Percentiles rank a stretch among this genome's conserved stretches.
Conservation (phyloP, 2,329 filamentous ascomycete genomes). For the Endoconidiophora laricicola region DNA sequence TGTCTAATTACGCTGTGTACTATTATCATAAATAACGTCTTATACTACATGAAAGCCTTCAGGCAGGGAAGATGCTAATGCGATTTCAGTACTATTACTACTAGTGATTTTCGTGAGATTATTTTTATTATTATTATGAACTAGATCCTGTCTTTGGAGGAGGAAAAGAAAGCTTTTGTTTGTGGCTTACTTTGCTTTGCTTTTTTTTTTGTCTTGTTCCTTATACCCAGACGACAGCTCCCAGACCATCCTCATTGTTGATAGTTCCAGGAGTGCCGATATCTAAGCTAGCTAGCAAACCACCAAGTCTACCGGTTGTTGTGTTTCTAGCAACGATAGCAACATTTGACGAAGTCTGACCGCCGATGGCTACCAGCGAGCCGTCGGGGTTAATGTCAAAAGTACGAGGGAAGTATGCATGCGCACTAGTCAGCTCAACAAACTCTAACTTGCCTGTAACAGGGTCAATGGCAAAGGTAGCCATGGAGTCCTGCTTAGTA, state of each 20-base stretch:
- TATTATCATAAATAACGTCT: too few species aligned
- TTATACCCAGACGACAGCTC: slow-evolving; percentile 27
- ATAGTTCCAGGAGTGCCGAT: slow-evolving; percentile 25
- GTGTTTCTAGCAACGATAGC: slow-evolving; percentile 39
- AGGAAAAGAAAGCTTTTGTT: too few species aligned
- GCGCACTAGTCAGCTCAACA: slow-evolving; percentile 36
- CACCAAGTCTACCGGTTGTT: slow-evolving; percentile 36
- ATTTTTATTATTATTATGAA: too few species aligned
- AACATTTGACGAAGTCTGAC: slow-evolving; percentile 43
- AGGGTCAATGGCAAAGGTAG: slow-evolving; percentile 31
- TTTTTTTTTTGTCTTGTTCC: not conserved
- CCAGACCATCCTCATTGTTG: slow-evolving; percentile 31
- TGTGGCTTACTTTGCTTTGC: too few species aligned
- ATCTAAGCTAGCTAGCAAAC: slow-evolving; percentile 24
- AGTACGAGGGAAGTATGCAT: slow-evolving; percentile 44
- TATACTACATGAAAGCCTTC: too few species aligned
- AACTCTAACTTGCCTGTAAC: slow-evolving; percentile 33
- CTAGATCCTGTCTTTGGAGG: too few species aligned
- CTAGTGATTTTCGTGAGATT: too few species aligned
- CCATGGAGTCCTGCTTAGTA: slow-evolving; percentile 36
- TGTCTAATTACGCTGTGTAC: too few species aligned
- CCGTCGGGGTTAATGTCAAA: slow-evolving; percentile 45
- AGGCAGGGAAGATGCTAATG: too few species aligned
- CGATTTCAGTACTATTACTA: too few species aligned
- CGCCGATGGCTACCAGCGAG: slow-evolving; percentile 42